These are phyloP conservation scores for Takashimella koratensis DNA, from an alignment of 1,284 basidiomycete genomes.

Conservation along the genomic window DNA sequence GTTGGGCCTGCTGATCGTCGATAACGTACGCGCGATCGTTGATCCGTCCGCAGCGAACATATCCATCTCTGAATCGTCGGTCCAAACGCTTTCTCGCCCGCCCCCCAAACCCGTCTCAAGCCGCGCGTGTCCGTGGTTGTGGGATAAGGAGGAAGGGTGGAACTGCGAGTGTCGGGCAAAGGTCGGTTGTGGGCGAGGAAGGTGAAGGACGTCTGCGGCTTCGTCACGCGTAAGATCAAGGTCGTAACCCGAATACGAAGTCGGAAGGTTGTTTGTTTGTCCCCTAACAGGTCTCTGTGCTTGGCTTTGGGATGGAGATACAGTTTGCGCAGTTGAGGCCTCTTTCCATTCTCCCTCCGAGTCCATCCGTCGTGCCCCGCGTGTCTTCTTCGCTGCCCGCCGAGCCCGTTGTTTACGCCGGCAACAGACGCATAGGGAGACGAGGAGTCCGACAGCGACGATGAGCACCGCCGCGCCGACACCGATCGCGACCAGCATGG, in stretches of 20 bases:
- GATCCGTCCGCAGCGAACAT: constrained; percentile 32
- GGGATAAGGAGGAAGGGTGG: background rate
- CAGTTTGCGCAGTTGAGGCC: background rate
- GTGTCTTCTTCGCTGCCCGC: background rate
- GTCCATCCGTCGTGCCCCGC: constrained; percentile 6
- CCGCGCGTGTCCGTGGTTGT: background rate
- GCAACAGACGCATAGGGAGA: background rate
- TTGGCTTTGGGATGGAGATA: background rate
- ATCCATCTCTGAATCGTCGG: constrained; percentile 36
- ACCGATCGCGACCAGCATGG: constrained; percentile 5
- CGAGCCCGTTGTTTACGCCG: background rate
- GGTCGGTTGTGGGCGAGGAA: background rate
- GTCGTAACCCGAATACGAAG: background rate
- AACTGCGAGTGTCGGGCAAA: background rate
- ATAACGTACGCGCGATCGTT: constrained; percentile 31
- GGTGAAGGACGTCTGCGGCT: background rate
- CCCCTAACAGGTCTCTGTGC: no score
- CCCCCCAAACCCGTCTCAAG: background rate
- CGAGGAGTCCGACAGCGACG: background rate
- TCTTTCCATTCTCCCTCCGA: background rate
- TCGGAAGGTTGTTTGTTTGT: no score
- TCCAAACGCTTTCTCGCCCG: constrained; percentile 14
- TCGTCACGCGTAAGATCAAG: background rate
- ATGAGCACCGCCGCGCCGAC: constrained; percentile 8
- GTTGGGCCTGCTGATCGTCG: constrained; percentile 19